phyloP scores from a whole-genome alignment of 2,329 filamentous ascomycete genomes.

The Fusarium penzigii region DNA sequence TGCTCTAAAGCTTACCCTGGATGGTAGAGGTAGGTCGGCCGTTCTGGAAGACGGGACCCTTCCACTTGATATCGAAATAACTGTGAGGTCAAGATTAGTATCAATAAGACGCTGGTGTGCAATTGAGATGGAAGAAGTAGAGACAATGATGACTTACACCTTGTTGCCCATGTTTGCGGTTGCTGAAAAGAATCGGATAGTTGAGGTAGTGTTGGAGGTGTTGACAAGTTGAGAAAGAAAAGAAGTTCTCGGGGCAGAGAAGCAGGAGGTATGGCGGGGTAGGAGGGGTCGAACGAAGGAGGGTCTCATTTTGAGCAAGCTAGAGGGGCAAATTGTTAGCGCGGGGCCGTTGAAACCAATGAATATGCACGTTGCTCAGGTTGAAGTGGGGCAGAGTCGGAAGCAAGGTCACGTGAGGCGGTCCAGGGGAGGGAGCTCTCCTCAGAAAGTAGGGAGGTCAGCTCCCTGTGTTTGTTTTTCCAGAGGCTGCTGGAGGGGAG shows the following conservation, averaged over 20 bases:
- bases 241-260: slow-evolving; percentile 42
- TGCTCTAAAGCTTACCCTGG: slow-evolving; percentile 55
- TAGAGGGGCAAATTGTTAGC: slow-evolving; percentile 45
- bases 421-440: slow-evolving; percentile 16
- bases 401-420: slow-evolving; percentile 32
- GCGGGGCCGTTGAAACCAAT: slow-evolving; percentile 31
- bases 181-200: slow-evolving; percentile 53
- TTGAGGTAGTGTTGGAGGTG: slow-evolving; percentile 41
- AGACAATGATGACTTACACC: slow-evolving; percentile 55
- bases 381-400: slow-evolving; percentile 15
- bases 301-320: slow-evolving; percentile 46
- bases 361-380: slow-evolving; percentile 1
- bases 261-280: slow-evolving; percentile 47
- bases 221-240: slow-evolving; percentile 44
- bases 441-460: background rate
- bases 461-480: background rate
- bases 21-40: slow-evolving; percentile 54
- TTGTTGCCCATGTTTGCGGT: slow-evolving; percentile 71
- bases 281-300: slow-evolving; percentile 48
- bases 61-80: slow-evolving; percentile 74
- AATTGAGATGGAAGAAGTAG: slow-evolving; percentile 1
- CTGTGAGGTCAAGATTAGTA: slow-evolving; percentile 38
- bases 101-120: background rate
- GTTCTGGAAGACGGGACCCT: slow-evolving; percentile 69
- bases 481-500: background rate